phyloP scores from a whole-genome alignment of 2,329 filamentous ascomycete species.

The Westerdykella aurantiaca region DNA sequence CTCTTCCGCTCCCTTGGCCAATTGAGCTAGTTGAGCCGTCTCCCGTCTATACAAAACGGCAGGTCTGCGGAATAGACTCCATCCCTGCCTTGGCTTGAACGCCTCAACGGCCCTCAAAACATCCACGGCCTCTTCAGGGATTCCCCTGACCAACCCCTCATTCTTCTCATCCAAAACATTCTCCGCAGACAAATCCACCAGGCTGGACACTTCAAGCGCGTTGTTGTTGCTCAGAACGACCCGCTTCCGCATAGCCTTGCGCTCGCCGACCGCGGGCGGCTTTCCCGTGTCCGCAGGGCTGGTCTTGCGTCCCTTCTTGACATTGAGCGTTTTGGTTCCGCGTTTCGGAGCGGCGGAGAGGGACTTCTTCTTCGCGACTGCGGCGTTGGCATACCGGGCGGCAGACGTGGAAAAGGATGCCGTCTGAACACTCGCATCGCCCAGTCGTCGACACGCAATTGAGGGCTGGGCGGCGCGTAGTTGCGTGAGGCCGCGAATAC shows the following conservation, averaged over 20 bases:
- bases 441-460: slow-evolving; percentile 19
- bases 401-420: slow-evolving; percentile 35
- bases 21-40: slow-evolving; percentile 62
- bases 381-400: slow-evolving; percentile 20
- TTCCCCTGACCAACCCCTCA: slow-evolving; percentile 60
- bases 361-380: slow-evolving; percentile 22
- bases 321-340: slow-evolving; percentile 37
- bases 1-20: slow-evolving; percentile 43
- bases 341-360: slow-evolving; percentile 26
- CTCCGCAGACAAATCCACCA: slow-evolving; percentile 58
- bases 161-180: slow-evolving; percentile 40
- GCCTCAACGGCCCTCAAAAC: slow-evolving; percentile 76
- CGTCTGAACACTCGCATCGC: slow-evolving; percentile 13
- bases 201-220: slow-evolving; percentile 67
- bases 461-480: slow-evolving; percentile 16
- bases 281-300: slow-evolving; percentile 36
- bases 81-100: slow-evolving; percentile 86
- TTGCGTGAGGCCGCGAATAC: slow-evolving; percentile 28
- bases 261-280: slow-evolving; percentile 67
- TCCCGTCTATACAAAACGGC: slow-evolving; percentile 73
- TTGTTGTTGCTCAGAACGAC: slow-evolving; percentile 93
- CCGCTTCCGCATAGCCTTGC: slow-evolving; percentile 79
- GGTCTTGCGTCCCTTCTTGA: slow-evolving; percentile 41
- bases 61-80: slow-evolving; percentile 78
- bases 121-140: slow-evolving; percentile 68